Evolutionary conservation across 1,139 yeast genomes (phyloP), one percentile per base, ranked within the genome.

Genomic region (Diutina sp.): DNA sequence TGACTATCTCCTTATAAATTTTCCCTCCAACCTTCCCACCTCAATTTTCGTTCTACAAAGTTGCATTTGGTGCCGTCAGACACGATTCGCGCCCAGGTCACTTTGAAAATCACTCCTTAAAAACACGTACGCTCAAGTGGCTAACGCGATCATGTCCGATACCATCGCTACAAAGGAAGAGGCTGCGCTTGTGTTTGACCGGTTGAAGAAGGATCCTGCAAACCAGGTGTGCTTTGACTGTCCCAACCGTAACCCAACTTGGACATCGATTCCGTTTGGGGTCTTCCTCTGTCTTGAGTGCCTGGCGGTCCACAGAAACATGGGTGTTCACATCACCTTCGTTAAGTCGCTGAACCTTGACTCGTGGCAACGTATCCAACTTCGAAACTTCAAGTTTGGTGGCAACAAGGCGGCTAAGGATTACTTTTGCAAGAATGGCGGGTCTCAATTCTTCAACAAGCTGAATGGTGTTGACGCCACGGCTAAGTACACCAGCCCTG

Each of bases 271-370:
- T 56, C 80, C 81, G 9, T 77, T 74, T 65, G 81, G 80, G 6
- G 71, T 77, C 58, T 67, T 76, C 62, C 69, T 77, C 55, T 77
- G 81, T 65, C 67, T 77, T 60, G 80, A 77, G 62, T 77, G 81
- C 63, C 74, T 78, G 9, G 76, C 80, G 1, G 78, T 75, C 21
- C 81, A 77, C 65, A 69, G 81, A 62, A 76, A 77, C 65, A 65
- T 76, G 65, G 81, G 81, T 6, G 80, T 76, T 32, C 81, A 77
- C 61, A 73, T 77, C 60, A 69, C 80, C 54, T 77, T 77, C 64
- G 98, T 93, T 55, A 89, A 91, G 67, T 89, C 97, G 46, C 84
- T 95, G 51, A 90, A 89, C 60, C 79, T 93, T 78, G 99, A 93
- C 71, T 72, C 79, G 58, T 93, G 98, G 97, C 88, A 91, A 57